phyloP scores from a whole-genome alignment of 495 filamentous ascomycete genomes.

The Astrocystis sublimbata region DNA sequence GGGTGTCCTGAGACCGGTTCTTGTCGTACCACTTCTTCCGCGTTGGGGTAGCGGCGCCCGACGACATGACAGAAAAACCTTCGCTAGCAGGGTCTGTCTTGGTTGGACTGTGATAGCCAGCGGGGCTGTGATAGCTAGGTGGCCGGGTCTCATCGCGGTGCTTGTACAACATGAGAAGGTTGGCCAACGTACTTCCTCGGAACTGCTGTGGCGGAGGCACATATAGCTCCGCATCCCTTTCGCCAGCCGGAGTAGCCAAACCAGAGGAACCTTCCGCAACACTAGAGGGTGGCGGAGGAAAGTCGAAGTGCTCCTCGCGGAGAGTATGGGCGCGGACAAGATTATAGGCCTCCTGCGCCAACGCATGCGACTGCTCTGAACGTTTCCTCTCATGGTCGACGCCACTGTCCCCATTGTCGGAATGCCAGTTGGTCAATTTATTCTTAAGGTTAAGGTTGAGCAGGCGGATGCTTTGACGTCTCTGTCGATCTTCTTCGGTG shows the following conservation, averaged over 20 bases:
- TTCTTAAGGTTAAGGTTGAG: slow-evolving; percentile 22
- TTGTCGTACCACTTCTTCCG: slow-evolving; percentile 59
- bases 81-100: slow-evolving; percentile 32
- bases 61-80: slow-evolving; percentile 35
- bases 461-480: slow-evolving; percentile 21
- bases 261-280: slow-evolving; percentile 53
- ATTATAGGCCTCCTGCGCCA: slow-evolving; percentile 45
- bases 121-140: slow-evolving; percentile 23
- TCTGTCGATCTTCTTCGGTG: slow-evolving; percentile 18
- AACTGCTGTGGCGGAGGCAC: slow-evolving; percentile 69
- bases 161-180: slow-evolving; percentile 74
- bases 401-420: slow-evolving; percentile 26
- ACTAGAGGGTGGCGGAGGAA: slow-evolving; percentile 20
- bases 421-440: slow-evolving; percentile 22
- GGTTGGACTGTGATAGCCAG: slow-evolving; percentile 20
- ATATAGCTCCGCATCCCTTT: slow-evolving; percentile 62
- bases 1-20: slow-evolving; percentile 47
- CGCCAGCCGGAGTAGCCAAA: slow-evolving; percentile 60
- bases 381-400: slow-evolving; percentile 25
- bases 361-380: slow-evolving; percentile 29
- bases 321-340: slow-evolving; percentile 56
- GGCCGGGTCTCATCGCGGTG: slow-evolving; percentile 30
- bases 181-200: slow-evolving; percentile 74
- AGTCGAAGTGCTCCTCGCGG: slow-evolving; percentile 19
- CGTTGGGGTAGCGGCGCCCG: slow-evolving; percentile 56